Percentiles rank a stretch among this genome's conserved stretches.
Conservation (phyloP, 2,329 filamentous ascomycete species). For the Corynespora cassiicola region DNA sequence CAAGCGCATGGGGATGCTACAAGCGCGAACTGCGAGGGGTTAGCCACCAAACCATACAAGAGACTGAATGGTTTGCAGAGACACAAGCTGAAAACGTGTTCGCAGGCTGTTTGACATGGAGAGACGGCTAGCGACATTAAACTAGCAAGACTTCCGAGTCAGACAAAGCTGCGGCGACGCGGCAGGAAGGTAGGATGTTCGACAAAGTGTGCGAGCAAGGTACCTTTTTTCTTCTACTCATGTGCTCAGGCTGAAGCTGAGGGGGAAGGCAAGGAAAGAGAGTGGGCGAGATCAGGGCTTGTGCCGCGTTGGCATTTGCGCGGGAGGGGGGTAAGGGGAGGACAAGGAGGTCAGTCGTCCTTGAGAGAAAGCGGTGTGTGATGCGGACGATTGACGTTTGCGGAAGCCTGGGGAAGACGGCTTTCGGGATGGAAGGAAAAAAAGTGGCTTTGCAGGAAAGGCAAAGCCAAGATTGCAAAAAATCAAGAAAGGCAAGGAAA, state of each 20-base stretch:
- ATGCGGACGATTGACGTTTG: constrained; percentile 29
- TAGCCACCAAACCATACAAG: constrained; percentile 46
- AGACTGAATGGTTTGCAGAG: constrained; percentile 41
- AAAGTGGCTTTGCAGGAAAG: constrained; percentile 38
- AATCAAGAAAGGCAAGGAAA: constrained; percentile 24
- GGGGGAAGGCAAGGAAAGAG: constrained; percentile 20
- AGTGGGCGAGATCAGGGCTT: constrained; percentile 33
- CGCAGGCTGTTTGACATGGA: constrained; percentile 42
- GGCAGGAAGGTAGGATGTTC: constrained; percentile 26
- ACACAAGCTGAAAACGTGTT: constrained; percentile 48
- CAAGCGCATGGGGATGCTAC: constrained; percentile 34
- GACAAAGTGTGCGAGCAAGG: constrained; percentile 27
- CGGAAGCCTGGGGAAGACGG: constrained; percentile 39
- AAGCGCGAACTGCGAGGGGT: constrained; percentile 43
- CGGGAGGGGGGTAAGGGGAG: constrained; percentile 18
- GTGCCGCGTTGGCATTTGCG: constrained; percentile 33
- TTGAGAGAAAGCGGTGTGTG: constrained; percentile 3
- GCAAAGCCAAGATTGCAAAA: too few species aligned
- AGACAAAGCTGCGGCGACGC: constrained; percentile 32
- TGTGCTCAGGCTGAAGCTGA: constrained; percentile 32
- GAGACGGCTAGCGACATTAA: constrained; percentile 34
- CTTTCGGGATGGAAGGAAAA: constrained; percentile 29
- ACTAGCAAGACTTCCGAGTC: constrained; percentile 41
- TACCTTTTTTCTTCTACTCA: constrained; percentile 40
- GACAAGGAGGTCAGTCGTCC: constrained; percentile 37